phyloP scores from a whole-genome alignment of 768 basidiomycete genomes.

The Heimioporus sp. region DNA sequence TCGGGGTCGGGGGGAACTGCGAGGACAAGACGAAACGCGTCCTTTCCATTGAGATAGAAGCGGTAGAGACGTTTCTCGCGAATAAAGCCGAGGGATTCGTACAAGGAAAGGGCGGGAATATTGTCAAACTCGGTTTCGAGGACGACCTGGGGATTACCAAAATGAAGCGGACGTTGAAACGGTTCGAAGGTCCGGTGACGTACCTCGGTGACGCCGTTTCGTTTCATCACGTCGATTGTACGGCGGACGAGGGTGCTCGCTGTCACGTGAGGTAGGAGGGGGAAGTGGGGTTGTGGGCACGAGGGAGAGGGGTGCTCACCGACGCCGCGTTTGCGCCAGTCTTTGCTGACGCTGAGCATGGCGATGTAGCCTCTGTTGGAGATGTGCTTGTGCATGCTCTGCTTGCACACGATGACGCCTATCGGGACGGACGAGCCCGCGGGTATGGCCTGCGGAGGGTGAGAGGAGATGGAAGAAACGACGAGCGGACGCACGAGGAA shows the following conservation, averaged over 20 bases:
- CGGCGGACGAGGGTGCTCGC: conserved; percentile 83
- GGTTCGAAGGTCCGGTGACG: conserved; percentile 22
- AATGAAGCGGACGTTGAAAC: not conserved
- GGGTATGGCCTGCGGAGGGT: conserved; percentile 22
- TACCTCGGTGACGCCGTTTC: conserved; percentile 83
- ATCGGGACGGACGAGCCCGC: conserved; percentile 53
- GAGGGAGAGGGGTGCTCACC: conserved; percentile 51
- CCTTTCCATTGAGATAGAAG: conserved; percentile 97
- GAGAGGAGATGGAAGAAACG: not conserved
- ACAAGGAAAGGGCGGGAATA: conserved; percentile 79
- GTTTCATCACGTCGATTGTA: conserved; percentile 83
- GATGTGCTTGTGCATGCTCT: conserved; percentile 76
- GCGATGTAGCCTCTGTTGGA: conserved; percentile 94
- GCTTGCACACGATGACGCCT: conserved; percentile 96
- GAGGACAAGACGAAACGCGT: conserved; percentile 84
- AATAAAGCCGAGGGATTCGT: conserved; percentile 91
- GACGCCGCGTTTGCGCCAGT: conserved; percentile 88
- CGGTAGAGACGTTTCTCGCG: conserved; percentile 92
- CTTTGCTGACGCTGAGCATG: conserved; percentile 88
- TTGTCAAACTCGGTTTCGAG: conserved; percentile 98
- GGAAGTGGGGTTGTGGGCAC: conserved; percentile 6
- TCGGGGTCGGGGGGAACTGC: conserved; percentile 44
- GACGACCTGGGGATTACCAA: conserved; percentile 66
- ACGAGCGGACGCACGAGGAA: conserved; percentile 53
- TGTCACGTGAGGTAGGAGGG: conserved; percentile 35